phyloP scores from a whole-genome alignment of 1,139 yeast species.

The Candida sanyaensis region DNA sequence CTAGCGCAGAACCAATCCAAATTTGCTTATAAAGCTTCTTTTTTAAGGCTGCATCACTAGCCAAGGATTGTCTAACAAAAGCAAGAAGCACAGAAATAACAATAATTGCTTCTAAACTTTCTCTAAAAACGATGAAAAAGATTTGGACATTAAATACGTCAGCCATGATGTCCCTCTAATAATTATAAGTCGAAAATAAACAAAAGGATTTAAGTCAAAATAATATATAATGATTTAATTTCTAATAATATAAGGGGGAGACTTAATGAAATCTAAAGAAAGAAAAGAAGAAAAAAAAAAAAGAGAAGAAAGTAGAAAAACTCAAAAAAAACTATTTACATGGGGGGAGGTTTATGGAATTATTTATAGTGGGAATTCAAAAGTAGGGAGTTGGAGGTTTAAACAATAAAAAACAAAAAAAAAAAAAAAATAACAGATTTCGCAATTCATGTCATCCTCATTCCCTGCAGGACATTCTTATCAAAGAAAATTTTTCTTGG shows the following conservation, averaged over 20 bases:
- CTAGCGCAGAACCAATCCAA: slow-evolving; percentile 71
- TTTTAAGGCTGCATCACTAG: slow-evolving; percentile 53
- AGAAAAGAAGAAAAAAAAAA: background rate
- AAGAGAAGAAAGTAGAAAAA: background rate
- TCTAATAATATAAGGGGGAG: slow-evolving; percentile 6
- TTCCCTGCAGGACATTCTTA: background rate
- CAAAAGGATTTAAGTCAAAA: background rate
- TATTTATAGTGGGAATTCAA: background rate
- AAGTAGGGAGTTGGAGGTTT: too few species aligned
- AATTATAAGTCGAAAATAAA: background rate
- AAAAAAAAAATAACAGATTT: too few species aligned
- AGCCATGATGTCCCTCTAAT: slow-evolving; percentile 23
- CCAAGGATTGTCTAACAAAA: slow-evolving; percentile 79
- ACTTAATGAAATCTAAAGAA: slow-evolving; percentile 5
- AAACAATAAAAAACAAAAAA: background rate
- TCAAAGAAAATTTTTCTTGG: background rate
- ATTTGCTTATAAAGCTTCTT: slow-evolving; percentile 67
- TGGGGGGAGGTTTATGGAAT: background rate
- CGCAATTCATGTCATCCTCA: background rate
- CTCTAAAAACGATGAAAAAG: slow-evolving; percentile 85
- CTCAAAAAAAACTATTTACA: too few species aligned
- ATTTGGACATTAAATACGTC: slow-evolving; percentile 52
- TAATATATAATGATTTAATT: background rate
- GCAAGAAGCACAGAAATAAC: slow-evolving; percentile 85
- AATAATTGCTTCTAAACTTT: slow-evolving; percentile 81